Conservation (phyloP, 345 rosid genomes). For the Clarkia xantiana region DNA sequence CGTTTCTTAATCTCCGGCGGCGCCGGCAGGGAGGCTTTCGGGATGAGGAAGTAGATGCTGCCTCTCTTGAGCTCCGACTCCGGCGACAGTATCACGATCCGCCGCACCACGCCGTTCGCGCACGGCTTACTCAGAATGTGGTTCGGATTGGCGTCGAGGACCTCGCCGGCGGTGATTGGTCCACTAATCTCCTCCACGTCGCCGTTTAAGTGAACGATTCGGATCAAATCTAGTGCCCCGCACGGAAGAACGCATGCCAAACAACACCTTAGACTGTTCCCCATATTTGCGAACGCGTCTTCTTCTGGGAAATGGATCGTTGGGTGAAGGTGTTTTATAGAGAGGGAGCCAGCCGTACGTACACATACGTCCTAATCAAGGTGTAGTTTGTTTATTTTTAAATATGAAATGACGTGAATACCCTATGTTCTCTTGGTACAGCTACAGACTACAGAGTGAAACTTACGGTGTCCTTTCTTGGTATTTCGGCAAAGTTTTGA, state of each 20-base stretch:
- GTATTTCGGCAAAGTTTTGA: no score
- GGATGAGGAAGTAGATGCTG: slow-evolving; percentile 74
- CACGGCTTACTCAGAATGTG: slow-evolving; percentile 73
- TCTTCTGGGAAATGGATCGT: no score
- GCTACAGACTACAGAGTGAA: no score
- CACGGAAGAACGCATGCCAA: slow-evolving; percentile 89
- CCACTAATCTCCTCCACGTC: slow-evolving; percentile 69
- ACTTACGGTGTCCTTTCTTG: no score
- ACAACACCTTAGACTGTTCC: slow-evolving; percentile 81
- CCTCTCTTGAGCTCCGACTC: slow-evolving; percentile 85
- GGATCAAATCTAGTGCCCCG: slow-evolving; percentile 86
- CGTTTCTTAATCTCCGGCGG: slow-evolving; percentile 15
- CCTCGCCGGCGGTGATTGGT: slow-evolving; percentile 65
- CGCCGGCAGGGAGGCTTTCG: slow-evolving; percentile 40
- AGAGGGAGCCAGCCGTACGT: no score
- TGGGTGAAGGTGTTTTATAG: not conserved
- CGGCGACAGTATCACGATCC: slow-evolving; percentile 65
- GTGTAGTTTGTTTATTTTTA: no score
- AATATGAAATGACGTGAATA: no score
- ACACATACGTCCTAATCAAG: no score
- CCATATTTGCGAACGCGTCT: no score
- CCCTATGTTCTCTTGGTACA: no score
- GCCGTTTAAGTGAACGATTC: slow-evolving; percentile 82
- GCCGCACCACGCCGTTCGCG: slow-evolving; percentile 61
- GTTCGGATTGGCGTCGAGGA: slow-evolving; percentile 63